Evolutionary conservation across 768 basidiomycete genomes (phyloP).

Genomic region (Sporobolomyces roseus): DNA sequence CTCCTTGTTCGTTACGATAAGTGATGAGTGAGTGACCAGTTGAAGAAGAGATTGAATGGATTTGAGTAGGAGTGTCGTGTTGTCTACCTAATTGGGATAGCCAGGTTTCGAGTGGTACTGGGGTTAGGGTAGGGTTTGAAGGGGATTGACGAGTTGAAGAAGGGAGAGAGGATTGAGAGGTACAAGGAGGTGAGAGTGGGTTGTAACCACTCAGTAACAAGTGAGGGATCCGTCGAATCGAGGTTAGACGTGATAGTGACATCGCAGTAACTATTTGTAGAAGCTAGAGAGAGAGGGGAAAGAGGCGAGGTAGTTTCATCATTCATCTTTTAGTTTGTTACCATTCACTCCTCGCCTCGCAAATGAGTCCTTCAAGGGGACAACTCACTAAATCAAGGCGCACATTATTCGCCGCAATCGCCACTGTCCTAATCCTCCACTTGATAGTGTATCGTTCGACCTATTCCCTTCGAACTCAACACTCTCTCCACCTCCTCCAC

Average conservation of each 20-base stretch:
- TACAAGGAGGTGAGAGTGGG: slow-evolving; percentile 25
- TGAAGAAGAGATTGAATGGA: neutral
- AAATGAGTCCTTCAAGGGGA: slow-evolving; percentile 7
- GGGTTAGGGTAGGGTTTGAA: slow-evolving; percentile 26
- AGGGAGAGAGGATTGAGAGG: neutral
- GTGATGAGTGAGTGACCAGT: slow-evolving; percentile 17
- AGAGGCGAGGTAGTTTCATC: neutral
- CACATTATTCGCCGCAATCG: slow-evolving; percentile 4
- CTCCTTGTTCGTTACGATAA: slow-evolving; percentile 16
- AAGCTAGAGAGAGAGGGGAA: neutral
- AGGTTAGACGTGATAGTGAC: neutral
- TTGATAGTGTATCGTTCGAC: slow-evolving; percentile 15
- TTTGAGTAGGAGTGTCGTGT: neutral
- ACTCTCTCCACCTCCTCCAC: neutral
- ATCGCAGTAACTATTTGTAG: neutral
- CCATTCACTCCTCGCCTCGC: too few species aligned
- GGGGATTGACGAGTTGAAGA: neutral
- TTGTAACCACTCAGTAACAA: slow-evolving; percentile 37
- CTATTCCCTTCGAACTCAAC: slow-evolving; percentile 1
- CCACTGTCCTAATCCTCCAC: slow-evolving; percentile 2
- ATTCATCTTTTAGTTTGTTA: too few species aligned
- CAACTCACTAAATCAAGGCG: neutral
- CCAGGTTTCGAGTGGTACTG: slow-evolving; percentile 23
- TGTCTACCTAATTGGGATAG: slow-evolving; percentile 30
- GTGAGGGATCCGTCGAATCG: slow-evolving; percentile 19